phyloP scores from a whole-genome alignment of 2,329 filamentous ascomycete genomes.

The Penicillium glabrum region DNA sequence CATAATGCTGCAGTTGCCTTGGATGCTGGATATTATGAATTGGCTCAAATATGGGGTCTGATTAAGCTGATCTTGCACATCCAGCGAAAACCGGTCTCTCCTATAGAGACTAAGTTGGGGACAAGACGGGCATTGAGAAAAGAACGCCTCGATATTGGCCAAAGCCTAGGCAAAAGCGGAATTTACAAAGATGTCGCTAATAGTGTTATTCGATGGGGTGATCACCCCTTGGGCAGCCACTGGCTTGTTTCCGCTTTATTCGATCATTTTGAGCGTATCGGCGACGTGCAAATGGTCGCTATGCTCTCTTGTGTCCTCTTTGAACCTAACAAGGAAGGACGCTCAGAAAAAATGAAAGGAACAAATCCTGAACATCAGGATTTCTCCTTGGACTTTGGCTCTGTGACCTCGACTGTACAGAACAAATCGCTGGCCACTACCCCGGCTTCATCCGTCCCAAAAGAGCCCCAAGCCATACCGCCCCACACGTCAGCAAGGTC shows the following conservation, averaged over 20 bases:
- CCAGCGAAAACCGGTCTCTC: slow-evolving; percentile 69
- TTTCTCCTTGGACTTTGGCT: slow-evolving; percentile 50
- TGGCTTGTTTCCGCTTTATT: slow-evolving; percentile 61
- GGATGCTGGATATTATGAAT: slow-evolving; percentile 66
- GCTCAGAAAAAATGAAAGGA: slow-evolving; percentile 25
- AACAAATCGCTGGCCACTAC: slow-evolving; percentile 44
- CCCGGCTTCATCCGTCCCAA: slow-evolving; percentile 33
- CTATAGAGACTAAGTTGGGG: slow-evolving; percentile 54
- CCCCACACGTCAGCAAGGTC: slow-evolving; percentile 52
- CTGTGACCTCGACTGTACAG: slow-evolving; percentile 42
- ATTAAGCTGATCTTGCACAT: slow-evolving; percentile 74
- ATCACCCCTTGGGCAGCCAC: slow-evolving; percentile 55
- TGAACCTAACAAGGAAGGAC: slow-evolving; percentile 47
- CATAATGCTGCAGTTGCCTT: slow-evolving; percentile 80
- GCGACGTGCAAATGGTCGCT: slow-evolving; percentile 66
- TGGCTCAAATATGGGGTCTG: slow-evolving; percentile 82
- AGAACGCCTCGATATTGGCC: slow-evolving; percentile 51
- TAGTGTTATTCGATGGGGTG: slow-evolving; percentile 55
- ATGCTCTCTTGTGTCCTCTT: slow-evolving; percentile 62
- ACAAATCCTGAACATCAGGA: slow-evolving; percentile 45
- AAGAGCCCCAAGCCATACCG: slow-evolving; percentile 30
- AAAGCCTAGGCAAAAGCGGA: slow-evolving; percentile 33
- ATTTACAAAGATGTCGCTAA: slow-evolving; percentile 37
- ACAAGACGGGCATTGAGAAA: slow-evolving; percentile 54
- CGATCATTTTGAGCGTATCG: slow-evolving; percentile 58